A percentile compares a stretch with the other conserved stretches of the same genome.
Conservation (phyloP, 1,139 yeast genomes). For the Meyerozyma sp. region DNA sequence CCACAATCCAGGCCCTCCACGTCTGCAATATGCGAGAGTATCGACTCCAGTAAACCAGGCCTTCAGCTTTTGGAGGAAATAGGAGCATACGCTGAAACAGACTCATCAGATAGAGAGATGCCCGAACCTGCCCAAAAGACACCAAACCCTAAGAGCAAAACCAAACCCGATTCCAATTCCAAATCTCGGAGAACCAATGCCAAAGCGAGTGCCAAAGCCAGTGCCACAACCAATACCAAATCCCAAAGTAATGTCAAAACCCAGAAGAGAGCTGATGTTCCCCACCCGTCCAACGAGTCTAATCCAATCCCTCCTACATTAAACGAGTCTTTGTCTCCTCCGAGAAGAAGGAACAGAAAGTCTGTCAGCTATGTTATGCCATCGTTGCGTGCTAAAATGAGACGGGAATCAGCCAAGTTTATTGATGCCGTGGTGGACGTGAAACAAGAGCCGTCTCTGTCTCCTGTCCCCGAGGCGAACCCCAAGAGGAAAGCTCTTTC, state of each 20-base stretch:
- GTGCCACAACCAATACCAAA: too few species aligned
- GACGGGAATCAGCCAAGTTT: conserved; percentile 59
- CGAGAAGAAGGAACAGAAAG: conserved; percentile 33
- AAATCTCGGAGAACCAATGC: too few species aligned
- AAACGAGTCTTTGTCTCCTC: not conserved
- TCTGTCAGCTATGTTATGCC: conserved; percentile 67
- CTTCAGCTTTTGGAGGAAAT: not conserved
- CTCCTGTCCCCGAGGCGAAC: conserved; percentile 3
- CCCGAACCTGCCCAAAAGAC: conserved; percentile 11
- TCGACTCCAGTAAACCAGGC: not conserved
- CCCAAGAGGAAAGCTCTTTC: conserved; percentile 16
- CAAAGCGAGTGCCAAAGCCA: conserved; percentile 3
- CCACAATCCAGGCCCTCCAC: not conserved
- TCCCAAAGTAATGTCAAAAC: too few species aligned
- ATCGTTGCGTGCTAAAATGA: conserved; percentile 61
- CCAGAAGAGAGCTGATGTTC: not conserved
- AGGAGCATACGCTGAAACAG: not conserved
- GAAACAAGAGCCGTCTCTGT: not conserved
- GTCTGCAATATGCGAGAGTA: not conserved
- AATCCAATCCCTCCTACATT: too few species aligned
- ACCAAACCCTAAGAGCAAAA: conserved; percentile 11
- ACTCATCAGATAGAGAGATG: conserved; percentile 11
- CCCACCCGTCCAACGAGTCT: not conserved
- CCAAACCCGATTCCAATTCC: not conserved
- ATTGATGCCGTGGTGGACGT: conserved; percentile 47